phyloP scores from a whole-genome alignment of 2,329 filamentous ascomycete species.

The Blastomyces silverae region DNA sequence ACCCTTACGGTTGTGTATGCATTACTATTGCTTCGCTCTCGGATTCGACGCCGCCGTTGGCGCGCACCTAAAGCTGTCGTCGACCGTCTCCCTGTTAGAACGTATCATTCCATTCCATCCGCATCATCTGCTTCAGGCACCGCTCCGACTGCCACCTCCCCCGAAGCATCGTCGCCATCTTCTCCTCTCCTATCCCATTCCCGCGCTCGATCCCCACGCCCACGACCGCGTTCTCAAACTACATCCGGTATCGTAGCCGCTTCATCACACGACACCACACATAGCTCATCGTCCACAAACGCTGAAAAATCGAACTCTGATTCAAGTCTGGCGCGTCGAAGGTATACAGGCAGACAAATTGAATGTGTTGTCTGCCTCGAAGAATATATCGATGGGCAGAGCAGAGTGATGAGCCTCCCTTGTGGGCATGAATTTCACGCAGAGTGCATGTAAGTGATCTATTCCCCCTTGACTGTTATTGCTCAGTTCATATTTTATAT shows the following conservation, averaged over 20 bases:
- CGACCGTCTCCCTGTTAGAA: conserved; percentile 86
- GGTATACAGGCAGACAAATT: conserved; percentile 59
- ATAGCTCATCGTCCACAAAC: conserved; percentile 9
- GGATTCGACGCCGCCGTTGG: conserved; percentile 85
- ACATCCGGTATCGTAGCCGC: conserved; percentile 29
- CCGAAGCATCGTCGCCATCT: conserved; percentile 60
- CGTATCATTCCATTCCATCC: conserved; percentile 76
- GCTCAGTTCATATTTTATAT: conserved; percentile 4
- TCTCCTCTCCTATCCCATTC: conserved; percentile 62
- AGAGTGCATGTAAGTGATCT: conserved; percentile 84
- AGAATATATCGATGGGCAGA: conserved; percentile 91
- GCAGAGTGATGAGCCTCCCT: conserved; percentile 90
- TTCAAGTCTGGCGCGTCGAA: conserved; percentile 44
- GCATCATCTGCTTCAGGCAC: conserved; percentile 53
- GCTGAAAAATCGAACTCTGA: conserved; percentile 44
- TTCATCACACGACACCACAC: conserved; percentile 22
- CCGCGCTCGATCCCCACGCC: conserved; percentile 27
- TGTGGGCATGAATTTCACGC: conserved; percentile 97
- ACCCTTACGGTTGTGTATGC: conserved; percentile 91
- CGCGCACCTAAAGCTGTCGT: conserved; percentile 96
- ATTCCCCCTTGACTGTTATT: conserved; percentile 6
- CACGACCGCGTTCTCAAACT: conserved; percentile 37
- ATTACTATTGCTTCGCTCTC: conserved; percentile 75
- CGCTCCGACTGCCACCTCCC: conserved; percentile 54
- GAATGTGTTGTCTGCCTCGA: conserved; percentile 97